Conservation (phyloP, 2,329 filamentous ascomycete genomes). For the Penicillium sp. region DNA sequence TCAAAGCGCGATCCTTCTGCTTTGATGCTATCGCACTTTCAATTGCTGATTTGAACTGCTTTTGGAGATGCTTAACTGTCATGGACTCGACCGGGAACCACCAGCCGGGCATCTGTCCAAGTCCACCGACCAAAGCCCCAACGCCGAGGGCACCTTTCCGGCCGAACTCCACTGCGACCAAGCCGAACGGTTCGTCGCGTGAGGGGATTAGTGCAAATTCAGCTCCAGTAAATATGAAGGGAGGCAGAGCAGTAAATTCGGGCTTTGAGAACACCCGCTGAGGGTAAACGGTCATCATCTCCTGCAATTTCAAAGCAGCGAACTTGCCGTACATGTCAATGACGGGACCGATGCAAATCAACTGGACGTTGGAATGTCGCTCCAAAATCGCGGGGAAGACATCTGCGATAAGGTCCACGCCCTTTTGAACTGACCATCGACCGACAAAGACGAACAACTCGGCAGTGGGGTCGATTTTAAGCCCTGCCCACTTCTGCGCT, state of each 20-base stretch:
- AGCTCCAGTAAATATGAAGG: constrained; percentile 67
- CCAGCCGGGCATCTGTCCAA: constrained; percentile 70
- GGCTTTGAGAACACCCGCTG: constrained; percentile 67
- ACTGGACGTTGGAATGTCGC: constrained; percentile 59
- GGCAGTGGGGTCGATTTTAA: constrained; percentile 62
- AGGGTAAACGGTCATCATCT: constrained; percentile 66
- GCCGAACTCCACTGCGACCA: constrained; percentile 69
- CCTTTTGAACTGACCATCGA: constrained; percentile 69
- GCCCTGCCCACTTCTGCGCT: constrained; percentile 69
- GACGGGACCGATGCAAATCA: constrained; percentile 66
- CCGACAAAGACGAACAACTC: constrained; percentile 70
- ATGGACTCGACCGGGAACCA: constrained; percentile 70
- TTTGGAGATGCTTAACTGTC: constrained; percentile 62
- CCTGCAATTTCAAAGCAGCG: constrained; percentile 64
- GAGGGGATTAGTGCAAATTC: constrained; percentile 71
- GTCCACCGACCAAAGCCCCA: constrained; percentile 65
- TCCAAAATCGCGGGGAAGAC: constrained; percentile 66
- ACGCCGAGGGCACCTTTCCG: constrained; percentile 68
- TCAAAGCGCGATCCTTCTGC: constrained; percentile 57
- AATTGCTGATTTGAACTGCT: constrained; percentile 67
- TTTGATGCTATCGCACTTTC: constrained; percentile 62
- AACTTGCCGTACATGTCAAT: constrained; percentile 70
- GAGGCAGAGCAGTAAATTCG: constrained; percentile 66
- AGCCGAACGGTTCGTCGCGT: constrained; percentile 68
- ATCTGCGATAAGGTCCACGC: constrained; percentile 68